Base-by-base conservation (phyloP, 257 asterid genomes). In the Solanum phureja region DNA sequence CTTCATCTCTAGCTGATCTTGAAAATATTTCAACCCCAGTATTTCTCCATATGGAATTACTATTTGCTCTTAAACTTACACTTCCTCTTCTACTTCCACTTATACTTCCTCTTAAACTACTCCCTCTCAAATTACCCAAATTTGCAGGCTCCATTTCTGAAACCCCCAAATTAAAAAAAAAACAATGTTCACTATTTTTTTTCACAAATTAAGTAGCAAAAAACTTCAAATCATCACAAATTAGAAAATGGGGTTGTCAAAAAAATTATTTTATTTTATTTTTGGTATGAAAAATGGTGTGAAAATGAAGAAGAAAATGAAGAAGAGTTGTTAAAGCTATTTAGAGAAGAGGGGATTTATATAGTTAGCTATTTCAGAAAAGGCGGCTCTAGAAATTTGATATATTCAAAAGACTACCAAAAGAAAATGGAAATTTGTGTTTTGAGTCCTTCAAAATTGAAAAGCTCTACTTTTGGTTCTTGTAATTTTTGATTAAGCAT, bases 1-100 rank as follows among this genome's bases (percentile, higher is more conserved):
- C 95, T 87, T 94, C 97, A 7, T 93, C 93, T 10, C 92, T 90
- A 0, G 91, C 71, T n/a, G 97, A 92, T 35, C 92, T 93, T 11
- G 96, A 90, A 71, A 94, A 94, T 2, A 88, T 88, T n/a, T 91
- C 95, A 2, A 87, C 18, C 1, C 93, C 95, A 0, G 92, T 88
- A 31, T 87, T 94, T 86, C 96, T 91, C 98, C 96, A 94, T 71
- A 93, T 2, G 7, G 92, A 87, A 18, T 89, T 68, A 42, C 95
- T 93, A 82, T 87, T 91, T 27, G 86, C 91, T 52, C 95, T 90
- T 62, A 91, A 83, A 87, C 94, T 91, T 2, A 19, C 1, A 14
- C 90, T 52, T 3, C 90, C 75, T 34, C 46, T 58, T n/a, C 46
- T 58, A 83, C 91, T 89, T 42, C 82, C 79, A 84, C 87, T 89